These are phyloP conservation scores for Thermomyces lanuginosus DNA, from an alignment of 2,329 filamentous ascomycete species.

Conservation along the genomic window DNA sequence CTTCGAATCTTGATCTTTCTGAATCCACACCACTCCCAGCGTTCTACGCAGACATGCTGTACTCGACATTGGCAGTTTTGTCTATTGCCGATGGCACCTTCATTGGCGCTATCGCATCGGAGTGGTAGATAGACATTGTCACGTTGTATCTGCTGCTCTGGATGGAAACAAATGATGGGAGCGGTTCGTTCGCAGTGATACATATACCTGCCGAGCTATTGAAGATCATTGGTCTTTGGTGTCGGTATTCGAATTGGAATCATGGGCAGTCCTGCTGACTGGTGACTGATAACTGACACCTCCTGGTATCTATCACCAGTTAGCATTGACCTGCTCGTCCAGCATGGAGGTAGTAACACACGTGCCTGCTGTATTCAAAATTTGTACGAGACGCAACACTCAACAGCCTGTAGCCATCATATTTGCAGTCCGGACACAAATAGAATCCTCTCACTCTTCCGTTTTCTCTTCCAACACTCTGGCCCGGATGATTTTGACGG, in stretches of 20 bases:
- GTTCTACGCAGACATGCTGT: slow-evolving; percentile 25
- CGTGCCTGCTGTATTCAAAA: too few species aligned
- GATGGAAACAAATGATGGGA: slow-evolving; percentile 54
- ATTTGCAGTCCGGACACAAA: background rate
- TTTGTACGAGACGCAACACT: too few species aligned
- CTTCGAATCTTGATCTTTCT: slow-evolving; percentile 3
- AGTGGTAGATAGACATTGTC: slow-evolving; percentile 49
- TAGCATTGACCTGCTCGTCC: too few species aligned
- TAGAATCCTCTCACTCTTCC: slow-evolving; percentile 18
- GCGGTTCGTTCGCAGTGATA: slow-evolving; percentile 69
- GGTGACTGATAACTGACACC: background rate
- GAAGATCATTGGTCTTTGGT: too few species aligned
- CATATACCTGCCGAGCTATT: slow-evolving; percentile 36
- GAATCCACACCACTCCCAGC: slow-evolving; percentile 21
- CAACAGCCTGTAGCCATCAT: too few species aligned
- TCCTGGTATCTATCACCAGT: background rate
- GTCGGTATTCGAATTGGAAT: too few species aligned
- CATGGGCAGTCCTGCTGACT: too few species aligned
- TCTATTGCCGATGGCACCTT: slow-evolving; percentile 18
- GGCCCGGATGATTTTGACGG: slow-evolving; percentile 64
- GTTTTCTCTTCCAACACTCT: slow-evolving; percentile 48
- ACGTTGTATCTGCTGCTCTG: slow-evolving; percentile 80
- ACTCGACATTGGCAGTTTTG: slow-evolving; percentile 15
- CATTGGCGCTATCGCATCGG: slow-evolving; percentile 27
- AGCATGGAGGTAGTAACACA: too few species aligned